Base-by-base conservation (phyloP, 2,329 filamentous ascomycete species). In the Hirsutella minnesotensis region DNA sequence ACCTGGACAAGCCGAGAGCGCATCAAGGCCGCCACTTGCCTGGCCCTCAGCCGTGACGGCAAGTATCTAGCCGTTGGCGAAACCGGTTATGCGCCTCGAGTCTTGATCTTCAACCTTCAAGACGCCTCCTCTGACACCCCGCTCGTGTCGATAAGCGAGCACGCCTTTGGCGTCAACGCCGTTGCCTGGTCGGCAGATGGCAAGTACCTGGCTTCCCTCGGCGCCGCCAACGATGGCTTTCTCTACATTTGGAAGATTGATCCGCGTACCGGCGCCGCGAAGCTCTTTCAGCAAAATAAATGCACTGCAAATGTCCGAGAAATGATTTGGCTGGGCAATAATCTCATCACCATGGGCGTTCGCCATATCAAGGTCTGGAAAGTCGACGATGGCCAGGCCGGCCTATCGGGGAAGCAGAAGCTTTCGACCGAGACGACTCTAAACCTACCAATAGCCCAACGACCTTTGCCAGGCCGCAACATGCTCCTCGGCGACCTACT, bases 351-450 rank as follows among this genome's bases (percentile, higher is more conserved):
- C 47, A 77, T 92, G 20, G 92, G 92, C 13, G 83, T 92, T 41
- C 79, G 92, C 21, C 90, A 95, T 64, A 79, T 95, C 60, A 96
- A 95, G 62, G 76, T 94, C 40, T 98, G 92, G 92, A 81, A 82
- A 51, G 73, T 92, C 10, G 85, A 92, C 30, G 86, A 90, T 21
- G 65, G 53, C 55, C 44, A 68, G 35, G 65, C 70, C 16, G 64
- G 65, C 5, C 83, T 83, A 19, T 82, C 84, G 2, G 67, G 72
- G 9, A 86, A 86, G 56, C 61, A 73, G 55, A 76, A 73, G 48
- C 72, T 77, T 46, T 56, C 64, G 18, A 52, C 60, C 40, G 75
- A 78, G 39, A 51, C 52, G 5, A 49, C 53, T 9, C 46, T 56
- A 5, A 54, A 57, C 5, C 56, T 57, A 4, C 56, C 61, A 0